Evolutionary conservation across 179 eudicot species (phyloP), one percentile per base, ranked within the genome.

Genomic region (Beta macrorhiza): DNA sequence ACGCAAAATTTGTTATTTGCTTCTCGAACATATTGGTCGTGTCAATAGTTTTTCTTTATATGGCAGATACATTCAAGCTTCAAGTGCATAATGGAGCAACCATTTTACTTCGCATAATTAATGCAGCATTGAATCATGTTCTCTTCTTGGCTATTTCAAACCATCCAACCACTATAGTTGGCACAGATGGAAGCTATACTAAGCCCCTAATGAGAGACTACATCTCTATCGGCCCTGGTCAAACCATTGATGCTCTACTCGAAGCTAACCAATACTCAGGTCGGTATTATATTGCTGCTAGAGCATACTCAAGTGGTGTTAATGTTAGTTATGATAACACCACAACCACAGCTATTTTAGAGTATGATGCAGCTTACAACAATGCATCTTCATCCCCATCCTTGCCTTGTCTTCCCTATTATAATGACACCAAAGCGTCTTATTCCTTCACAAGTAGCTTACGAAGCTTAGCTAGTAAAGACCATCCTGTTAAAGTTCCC

Each of bases 281-380:
- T 3, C 71, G 80, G 62, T 88, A 88, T 74, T 90, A 87, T 79
- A 79, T 90, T 83, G 91, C 92, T 10, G 91, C 91, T 52, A 75
- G 83, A 44, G 87, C 89, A 9, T 86, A 80, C 76, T 67, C 80
- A 11, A 86, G 75, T 53, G 78, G 81, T 14, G 20, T 58, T 11
- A 42, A 7, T 16, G 59, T 85, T 15, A 12, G 19, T 12, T 88
- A 79, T 14, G 87, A 84, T 71, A 90, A 88, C 85, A 83, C 92
- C 17, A 89, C 92, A 49, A 83, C 90, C 13, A 88, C 92, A 1
- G 90, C 85, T 42, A 78, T 85, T 22, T 8, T 88, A 7, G 70
- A 85, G 6, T 90, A 88, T 63, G 53, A 70, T 15, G 5, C 19
- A 14, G 29, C 29, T 52, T 4, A 73, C 14, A 7, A 20, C 25